These are phyloP conservation scores for Talaromyces wortmannii DNA, from an alignment of 495 filamentous ascomycete species.

Conservation along the genomic window DNA sequence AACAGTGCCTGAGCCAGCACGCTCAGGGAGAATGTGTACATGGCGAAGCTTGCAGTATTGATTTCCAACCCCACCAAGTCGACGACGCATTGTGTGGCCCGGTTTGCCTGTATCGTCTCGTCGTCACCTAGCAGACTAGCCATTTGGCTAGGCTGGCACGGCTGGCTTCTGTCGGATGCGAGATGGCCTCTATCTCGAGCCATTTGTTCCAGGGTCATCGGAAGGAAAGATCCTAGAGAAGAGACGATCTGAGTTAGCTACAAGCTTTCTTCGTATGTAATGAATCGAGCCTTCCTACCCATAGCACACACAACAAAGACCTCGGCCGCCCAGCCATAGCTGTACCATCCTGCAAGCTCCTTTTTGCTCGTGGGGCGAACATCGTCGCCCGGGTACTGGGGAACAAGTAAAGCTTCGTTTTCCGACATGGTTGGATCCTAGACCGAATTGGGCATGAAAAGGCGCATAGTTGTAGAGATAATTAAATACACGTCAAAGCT, in stretches of 20 bases:
- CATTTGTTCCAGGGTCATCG: constrained; percentile 91
- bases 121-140: constrained; percentile 17
- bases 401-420: constrained; percentile 13
- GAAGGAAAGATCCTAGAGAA: constrained; percentile 77
- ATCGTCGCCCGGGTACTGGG: constrained; percentile 75
- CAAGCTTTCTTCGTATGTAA: background rate
- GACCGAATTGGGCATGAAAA: too few relatives aligned
- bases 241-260: background rate
- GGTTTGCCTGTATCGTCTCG: constrained; percentile 17
- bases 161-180: constrained; percentile 62
- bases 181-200: constrained; percentile 85
- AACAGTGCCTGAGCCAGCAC: constrained; percentile 82
- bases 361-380: constrained; percentile 77
- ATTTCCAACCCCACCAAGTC: constrained; percentile 76
- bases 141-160: constrained; percentile 49
- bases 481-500: too few relatives aligned
- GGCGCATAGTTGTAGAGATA: too few relatives aligned
- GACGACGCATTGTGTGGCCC: constrained; percentile 71
- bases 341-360: constrained; percentile 91
- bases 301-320: constrained; percentile 89
- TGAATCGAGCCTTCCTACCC: constrained; percentile 39
- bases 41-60: constrained; percentile 94
- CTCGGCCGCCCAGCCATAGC: constrained; percentile 95
- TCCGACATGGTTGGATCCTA: constrained; percentile 10
- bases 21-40: constrained; percentile 95